Evolutionary conservation across 129 eudicot species (phyloP), one percentile per base, ranked within the genome.

Genomic region (Centella asiatica): DNA sequence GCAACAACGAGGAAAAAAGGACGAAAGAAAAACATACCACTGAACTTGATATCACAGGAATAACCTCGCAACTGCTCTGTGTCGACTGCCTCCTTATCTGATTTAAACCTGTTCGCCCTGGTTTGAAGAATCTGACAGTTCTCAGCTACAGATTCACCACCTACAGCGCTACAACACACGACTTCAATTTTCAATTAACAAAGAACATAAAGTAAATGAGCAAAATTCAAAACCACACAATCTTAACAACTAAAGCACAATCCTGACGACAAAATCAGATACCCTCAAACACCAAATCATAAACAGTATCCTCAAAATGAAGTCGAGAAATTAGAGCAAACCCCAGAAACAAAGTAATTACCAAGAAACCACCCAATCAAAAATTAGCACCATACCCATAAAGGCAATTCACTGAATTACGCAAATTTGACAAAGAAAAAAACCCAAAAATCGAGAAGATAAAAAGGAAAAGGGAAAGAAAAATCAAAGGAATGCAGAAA

Each of bases 61-160:
- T 82, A 87, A 28, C 80, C 85, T 62, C 75, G 79, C 78, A 93
- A 72, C 29, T 51, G 69, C 40, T 69, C 68, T 45, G 60, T 72
- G 61, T 83, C 96, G 26, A 93, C 48, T 26, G 70, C 70, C 58
- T 81, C 84, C 81, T 85, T 87, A 22, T 82, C 85, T n/a, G 96
- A 67, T 37, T 87, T 93, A 52, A 65, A 74, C 34, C 96, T 69
- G 74, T 93, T 93, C 7, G 85, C 99, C 83, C 96, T 84, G 4
- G 89, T 87, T 68, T 93, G 99, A 66, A 93, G 84, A 67, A 93
- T 87, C 73, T 93, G 99, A 64, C 96, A 87, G 63, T 93, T 93
- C 56, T 84, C 95, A 46, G 84, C 75, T 48, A 85, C 87, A 4
- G 96, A 93, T 64, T 87, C 89, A 28, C 99, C 99, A 59, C 96